These are phyloP conservation scores for Hypoxylon fragiforme DNA, from an alignment of 495 filamentous ascomycete genomes.

Conservation along the genomic window DNA sequence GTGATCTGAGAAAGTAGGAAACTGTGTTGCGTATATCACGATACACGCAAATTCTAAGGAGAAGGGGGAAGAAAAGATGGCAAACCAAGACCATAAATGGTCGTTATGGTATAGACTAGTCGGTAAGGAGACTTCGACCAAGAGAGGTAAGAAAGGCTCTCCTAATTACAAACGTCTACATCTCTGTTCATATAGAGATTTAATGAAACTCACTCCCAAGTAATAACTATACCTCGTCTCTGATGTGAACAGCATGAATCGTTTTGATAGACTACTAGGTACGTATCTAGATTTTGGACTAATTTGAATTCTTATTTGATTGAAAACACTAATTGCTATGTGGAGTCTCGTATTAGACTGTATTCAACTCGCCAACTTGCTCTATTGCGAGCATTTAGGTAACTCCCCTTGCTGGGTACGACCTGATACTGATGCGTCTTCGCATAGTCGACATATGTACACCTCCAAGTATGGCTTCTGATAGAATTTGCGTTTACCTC, in stretches of 20 bases:
- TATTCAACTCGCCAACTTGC: constrained; percentile 10
- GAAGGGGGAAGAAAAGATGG: too few species aligned
- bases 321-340: constrained; percentile 4
- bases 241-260: too few species aligned
- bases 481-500: constrained; percentile 19
- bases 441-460: constrained; percentile 10
- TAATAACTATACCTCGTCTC: too few species aligned
- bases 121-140: constrained; percentile 7
- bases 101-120: constrained; percentile 11
- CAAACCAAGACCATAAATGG: too few species aligned
- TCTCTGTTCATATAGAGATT: constrained; percentile 20
- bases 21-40: too few species aligned
- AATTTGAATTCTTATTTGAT: constrained; percentile 7
- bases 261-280: too few species aligned
- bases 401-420: constrained; percentile 5
- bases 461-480: constrained; percentile 15
- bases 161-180: constrained; percentile 14
- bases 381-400: constrained; percentile 12
- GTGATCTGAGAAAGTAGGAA: too few species aligned
- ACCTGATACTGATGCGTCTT: neutral
- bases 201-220: constrained; percentile 2
- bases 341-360: constrained; percentile 10
- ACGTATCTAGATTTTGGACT: too few species aligned
- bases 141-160: constrained; percentile 12
- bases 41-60: too few species aligned